These are phyloP conservation scores for Epicoccum sorghinum DNA, from an alignment of 2,329 filamentous ascomycete genomes.

Conservation along the genomic window DNA sequence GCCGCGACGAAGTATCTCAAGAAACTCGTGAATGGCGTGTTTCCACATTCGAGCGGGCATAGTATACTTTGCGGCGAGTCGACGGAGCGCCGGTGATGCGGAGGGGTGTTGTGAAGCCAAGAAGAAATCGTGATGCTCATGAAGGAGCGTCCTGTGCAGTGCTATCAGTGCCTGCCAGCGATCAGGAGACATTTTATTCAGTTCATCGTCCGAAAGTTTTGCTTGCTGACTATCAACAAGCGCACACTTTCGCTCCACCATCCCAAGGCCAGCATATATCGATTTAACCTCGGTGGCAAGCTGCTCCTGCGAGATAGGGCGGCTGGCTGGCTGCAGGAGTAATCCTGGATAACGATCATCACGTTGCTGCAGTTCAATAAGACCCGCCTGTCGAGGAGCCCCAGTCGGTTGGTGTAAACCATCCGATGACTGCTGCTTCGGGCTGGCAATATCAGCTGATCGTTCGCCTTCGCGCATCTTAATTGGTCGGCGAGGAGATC, in stretches of 20 bases:
- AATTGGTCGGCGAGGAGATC: slow-evolving; percentile 15
- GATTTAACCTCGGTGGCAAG: slow-evolving; percentile 81
- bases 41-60: slow-evolving; percentile 97
- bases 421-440: neutral
- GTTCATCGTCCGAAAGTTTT: slow-evolving; percentile 57
- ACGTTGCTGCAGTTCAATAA: slow-evolving; percentile 44
- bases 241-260: slow-evolving; percentile 88
- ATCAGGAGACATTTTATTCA: slow-evolving; percentile 57
- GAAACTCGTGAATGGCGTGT: slow-evolving; percentile 84
- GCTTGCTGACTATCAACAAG: slow-evolving; percentile 74
- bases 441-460: neutral
- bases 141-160: slow-evolving; percentile 77
- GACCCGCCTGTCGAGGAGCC: slow-evolving; percentile 26
- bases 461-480: neutral
- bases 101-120: slow-evolving; percentile 83
- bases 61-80: slow-evolving; percentile 78
- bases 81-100: slow-evolving; percentile 69
- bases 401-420: neutral
- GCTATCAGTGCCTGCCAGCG: slow-evolving; percentile 87
- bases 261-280: slow-evolving; percentile 81
- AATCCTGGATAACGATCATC: slow-evolving; percentile 49
- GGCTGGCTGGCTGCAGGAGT: slow-evolving; percentile 65
- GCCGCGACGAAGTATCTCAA: slow-evolving; percentile 71
- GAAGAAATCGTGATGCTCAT: slow-evolving; percentile 72
- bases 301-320: slow-evolving; percentile 77